Evolutionary conservation across 768 basidiomycete genomes (phyloP).

Genomic region (Collybia mongolica): DNA sequence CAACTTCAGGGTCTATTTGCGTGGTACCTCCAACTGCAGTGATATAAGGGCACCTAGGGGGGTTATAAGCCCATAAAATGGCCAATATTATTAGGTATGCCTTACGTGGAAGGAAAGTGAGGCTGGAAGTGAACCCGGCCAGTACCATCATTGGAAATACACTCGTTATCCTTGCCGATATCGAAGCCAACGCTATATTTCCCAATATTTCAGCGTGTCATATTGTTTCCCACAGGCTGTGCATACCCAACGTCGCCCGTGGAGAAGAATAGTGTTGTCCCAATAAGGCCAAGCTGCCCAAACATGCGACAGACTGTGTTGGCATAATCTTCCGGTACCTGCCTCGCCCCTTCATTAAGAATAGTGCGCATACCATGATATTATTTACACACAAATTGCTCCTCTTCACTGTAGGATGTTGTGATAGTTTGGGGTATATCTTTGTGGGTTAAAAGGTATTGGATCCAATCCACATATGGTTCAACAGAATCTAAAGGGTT

Average conservation of each 20-base stretch:
- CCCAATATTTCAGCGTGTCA: background rate
- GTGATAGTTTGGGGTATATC: constrained; percentile 58
- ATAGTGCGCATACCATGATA: background rate
- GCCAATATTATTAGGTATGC: background rate
- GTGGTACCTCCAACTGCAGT: constrained; percentile 69
- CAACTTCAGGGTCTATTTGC: constrained; percentile 57
- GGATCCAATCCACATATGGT: constrained; percentile 66
- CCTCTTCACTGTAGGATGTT: constrained; percentile 67
- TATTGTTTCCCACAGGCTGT: background rate
- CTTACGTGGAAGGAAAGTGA: constrained; percentile 48
- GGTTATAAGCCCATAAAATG: background rate
- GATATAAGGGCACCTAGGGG: constrained; percentile 57
- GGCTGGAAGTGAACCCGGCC: constrained; percentile 51
- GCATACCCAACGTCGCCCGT: constrained; percentile 57
- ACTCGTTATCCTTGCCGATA: constrained; percentile 61
- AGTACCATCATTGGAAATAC: constrained; percentile 44
- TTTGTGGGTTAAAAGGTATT: constrained; percentile 42
- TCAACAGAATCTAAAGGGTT: constrained; percentile 56
- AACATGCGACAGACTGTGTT: constrained; percentile 59
- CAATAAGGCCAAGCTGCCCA: constrained; percentile 58
- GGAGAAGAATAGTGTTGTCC: constrained; percentile 61
- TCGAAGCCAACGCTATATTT: constrained; percentile 21
- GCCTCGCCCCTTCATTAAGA: background rate
- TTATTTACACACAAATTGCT: constrained; percentile 38
- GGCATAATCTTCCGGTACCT: constrained; percentile 63